Base-by-base conservation (phyloP, 2,329 filamentous ascomycete species). In the Microcyclosporella mali region DNA sequence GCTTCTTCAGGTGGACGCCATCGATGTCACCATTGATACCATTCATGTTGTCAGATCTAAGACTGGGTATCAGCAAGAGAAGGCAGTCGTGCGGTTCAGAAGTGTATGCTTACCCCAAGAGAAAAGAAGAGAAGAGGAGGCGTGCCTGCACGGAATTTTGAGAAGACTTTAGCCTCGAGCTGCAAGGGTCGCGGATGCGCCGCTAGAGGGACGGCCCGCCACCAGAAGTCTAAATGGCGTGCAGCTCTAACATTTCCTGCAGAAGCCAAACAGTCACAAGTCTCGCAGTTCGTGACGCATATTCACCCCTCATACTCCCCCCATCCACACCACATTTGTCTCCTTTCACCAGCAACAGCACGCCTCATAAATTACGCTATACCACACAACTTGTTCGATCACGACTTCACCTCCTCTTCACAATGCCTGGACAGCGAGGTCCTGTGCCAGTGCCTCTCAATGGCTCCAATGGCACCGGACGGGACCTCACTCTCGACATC, bases 401-500 rank as follows among this genome's bases (percentile, higher is more conserved):
- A 6, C n/a, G n/a, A 34, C n/a, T 6, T n/a, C 18, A n/a, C 19
- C 31, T 15, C 19, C 17, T 35, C 21, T 7, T 6, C 35, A 43
- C 28, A 25, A 55, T 55, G 52, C 40, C 43, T 18, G 52, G 52
- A 37, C 44, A 43, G 50, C 66, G 70, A 49, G 70, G 70, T 52
- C 68, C 70, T 29, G 70, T 73, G 49, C 70, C 70, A 33, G 66
- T 72, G 33, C 66, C 64, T 29, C 37, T 59, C 33, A 46, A 64
- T 39, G 33, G 36, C 41, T 37, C 43, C 33, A 58, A 63, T 39
- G 63, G 64, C 48, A 58, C 56, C 21, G 39, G 37, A 14, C 63
- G 61, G 50, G 69, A 73, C 58, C 75, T 94, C 52, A 79, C 84
- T 43, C 82, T 88, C 72, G 82, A 89, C 66, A 81, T 95, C 52